Conservation (phyloP, 768 basidiomycete genomes). For the Trametes cinnabarina region DNA sequence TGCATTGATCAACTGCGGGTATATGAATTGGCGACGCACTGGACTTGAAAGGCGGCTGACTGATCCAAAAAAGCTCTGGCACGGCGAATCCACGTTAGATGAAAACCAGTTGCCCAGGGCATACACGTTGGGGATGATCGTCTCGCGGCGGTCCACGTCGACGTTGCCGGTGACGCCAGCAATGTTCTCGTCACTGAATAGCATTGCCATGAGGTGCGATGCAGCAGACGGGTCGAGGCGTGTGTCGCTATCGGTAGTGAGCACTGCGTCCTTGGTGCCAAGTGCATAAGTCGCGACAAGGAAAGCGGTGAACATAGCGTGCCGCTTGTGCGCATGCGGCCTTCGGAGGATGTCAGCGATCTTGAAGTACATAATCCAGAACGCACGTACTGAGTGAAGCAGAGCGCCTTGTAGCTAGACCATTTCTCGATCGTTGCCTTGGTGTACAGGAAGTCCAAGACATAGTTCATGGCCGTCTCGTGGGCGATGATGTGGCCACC, state of each 20-base stretch:
- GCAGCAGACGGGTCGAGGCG: slow-evolving; percentile 16
- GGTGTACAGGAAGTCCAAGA: slow-evolving; percentile 14
- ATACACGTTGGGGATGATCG: slow-evolving; percentile 24
- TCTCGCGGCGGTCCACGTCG: slow-evolving; percentile 22
- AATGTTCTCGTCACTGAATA: slow-evolving; percentile 15
- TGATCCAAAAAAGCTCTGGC: slow-evolving; percentile 17
- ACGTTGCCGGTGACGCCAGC: slow-evolving; percentile 26
- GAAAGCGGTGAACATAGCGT: slow-evolving; percentile 27
- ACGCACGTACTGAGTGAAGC: slow-evolving; percentile 22
- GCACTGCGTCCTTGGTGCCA: slow-evolving; percentile 24
- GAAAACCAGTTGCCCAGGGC: slow-evolving; percentile 25
- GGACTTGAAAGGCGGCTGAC: slow-evolving; percentile 18
- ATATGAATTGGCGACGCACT: neutral
- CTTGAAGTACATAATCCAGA: neutral
- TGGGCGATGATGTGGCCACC: slow-evolving; percentile 16
- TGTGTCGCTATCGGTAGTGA: slow-evolving; percentile 26
- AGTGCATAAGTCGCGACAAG: slow-evolving; percentile 21
- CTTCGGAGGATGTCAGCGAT: neutral
- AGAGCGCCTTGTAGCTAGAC: slow-evolving; percentile 19
- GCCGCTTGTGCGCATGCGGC: slow-evolving; percentile 24
- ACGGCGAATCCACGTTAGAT: slow-evolving; percentile 21
- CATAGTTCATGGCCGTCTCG: slow-evolving; percentile 18
- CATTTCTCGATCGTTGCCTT: slow-evolving; percentile 12
- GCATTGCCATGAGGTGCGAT: slow-evolving; percentile 19
- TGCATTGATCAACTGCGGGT: neutral